phyloP scores from a whole-genome alignment of 2,329 filamentous ascomycete genomes.

The Colletotrichum sp. region DNA sequence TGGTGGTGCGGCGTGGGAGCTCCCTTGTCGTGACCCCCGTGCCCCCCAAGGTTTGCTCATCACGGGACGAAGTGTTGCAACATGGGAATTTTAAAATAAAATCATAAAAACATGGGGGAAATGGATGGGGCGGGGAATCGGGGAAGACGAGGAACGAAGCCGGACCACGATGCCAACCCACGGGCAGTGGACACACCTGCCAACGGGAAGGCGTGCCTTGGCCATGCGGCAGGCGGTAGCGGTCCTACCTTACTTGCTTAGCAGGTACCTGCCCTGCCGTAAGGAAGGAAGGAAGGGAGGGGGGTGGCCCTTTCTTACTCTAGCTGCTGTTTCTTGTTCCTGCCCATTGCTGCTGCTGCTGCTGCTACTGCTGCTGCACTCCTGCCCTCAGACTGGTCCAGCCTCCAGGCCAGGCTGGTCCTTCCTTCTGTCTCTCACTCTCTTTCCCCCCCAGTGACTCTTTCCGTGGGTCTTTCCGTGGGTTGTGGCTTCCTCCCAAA shows the following conservation, averaged over 20 bases:
- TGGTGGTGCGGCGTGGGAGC: neutral
- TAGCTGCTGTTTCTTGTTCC: neutral
- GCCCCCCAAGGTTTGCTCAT: neutral
- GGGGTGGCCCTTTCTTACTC: neutral
- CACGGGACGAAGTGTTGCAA: slow-evolving; percentile 15
- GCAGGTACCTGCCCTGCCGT: neutral
- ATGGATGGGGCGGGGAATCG: neutral
- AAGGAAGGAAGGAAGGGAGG: neutral
- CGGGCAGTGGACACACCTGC: neutral
- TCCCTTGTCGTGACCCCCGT: slow-evolving; percentile 7
- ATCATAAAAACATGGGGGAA: slow-evolving; percentile 7
- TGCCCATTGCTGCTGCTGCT: neutral
- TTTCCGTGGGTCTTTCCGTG: neutral
- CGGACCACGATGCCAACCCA: slow-evolving; percentile 8
- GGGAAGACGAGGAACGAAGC: slow-evolving; percentile 11
- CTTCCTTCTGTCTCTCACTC: neutral
- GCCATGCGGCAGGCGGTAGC: neutral
- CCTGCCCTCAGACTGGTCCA: neutral
- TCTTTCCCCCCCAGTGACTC: neutral
- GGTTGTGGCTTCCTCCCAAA: neutral
- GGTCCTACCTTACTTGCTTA: neutral
- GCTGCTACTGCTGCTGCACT: neutral
- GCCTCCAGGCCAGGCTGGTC: neutral
- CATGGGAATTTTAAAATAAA: slow-evolving; percentile 7
- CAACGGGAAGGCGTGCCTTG: neutral